Conservation (phyloP, 2,329 filamentous ascomycete species). For the Fusarium continuum region DNA sequence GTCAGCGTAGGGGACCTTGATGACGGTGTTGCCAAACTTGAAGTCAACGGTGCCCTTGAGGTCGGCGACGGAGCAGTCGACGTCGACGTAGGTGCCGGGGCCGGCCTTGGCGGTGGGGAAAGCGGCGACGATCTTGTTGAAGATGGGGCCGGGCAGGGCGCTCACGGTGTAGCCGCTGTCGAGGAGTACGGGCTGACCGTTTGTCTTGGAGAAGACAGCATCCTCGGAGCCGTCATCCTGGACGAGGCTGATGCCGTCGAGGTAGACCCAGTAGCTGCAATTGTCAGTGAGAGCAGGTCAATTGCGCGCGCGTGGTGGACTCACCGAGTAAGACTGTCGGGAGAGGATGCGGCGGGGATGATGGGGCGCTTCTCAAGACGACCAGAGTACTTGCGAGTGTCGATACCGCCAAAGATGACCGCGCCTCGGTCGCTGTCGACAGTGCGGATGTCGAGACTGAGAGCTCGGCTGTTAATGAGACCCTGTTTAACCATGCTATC, state of each 20-base stretch:
- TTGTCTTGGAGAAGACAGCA: conserved; percentile 54
- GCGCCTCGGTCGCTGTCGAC: conserved; percentile 46
- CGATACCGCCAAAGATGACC: conserved; percentile 65
- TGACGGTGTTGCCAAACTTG: conserved; percentile 55
- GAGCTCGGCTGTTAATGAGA: conserved; percentile 50
- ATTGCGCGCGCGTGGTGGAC: not conserved
- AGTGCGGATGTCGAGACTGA: conserved; percentile 49
- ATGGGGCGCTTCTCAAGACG: conserved; percentile 65
- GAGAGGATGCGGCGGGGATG: conserved; percentile 53
- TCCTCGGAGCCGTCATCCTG: conserved; percentile 50
- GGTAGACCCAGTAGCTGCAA: conserved; percentile 54
- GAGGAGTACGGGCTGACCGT: conserved; percentile 61
- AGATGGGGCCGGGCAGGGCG: conserved; percentile 68
- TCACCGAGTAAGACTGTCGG: conserved; percentile 47
- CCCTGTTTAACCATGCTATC: conserved; percentile 49
- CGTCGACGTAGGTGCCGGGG: conserved; percentile 55
- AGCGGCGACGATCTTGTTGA: conserved; percentile 54
- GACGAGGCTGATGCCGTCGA: conserved; percentile 50
- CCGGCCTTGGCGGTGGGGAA: conserved; percentile 56
- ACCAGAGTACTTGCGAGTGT: conserved; percentile 64
- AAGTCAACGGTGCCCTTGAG: conserved; percentile 57
- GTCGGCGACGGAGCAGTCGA: conserved; percentile 54
- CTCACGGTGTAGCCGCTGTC: conserved; percentile 75
- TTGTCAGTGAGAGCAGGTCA: not conserved
- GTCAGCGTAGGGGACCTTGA: conserved; percentile 58